Evolutionary conservation across 2,329 filamentous ascomycete species (phyloP).

Genomic region (Neopestalotiopsis sp.): DNA sequence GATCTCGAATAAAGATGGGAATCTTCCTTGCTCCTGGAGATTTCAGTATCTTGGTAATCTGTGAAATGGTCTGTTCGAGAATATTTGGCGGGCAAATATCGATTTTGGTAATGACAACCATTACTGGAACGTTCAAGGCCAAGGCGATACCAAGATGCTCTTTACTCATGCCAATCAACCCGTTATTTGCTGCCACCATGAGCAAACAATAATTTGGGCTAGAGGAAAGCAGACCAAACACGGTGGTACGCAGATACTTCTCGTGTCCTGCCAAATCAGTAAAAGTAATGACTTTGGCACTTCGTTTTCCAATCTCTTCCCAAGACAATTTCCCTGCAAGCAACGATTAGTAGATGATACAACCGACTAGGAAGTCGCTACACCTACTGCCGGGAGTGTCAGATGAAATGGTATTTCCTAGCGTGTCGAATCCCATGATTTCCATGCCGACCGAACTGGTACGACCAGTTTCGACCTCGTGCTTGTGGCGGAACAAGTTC

Average conservation of each 20-base stretch:
- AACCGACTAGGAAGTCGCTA: not conserved
- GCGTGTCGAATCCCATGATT: slow-evolving; percentile 95
- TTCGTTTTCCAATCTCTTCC: slow-evolving; percentile 96
- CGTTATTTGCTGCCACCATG: slow-evolving; percentile 99
- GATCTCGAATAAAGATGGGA: slow-evolving; percentile 91
- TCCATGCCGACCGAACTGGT: slow-evolving; percentile 99
- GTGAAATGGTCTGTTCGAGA: slow-evolving; percentile 88
- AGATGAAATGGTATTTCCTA: slow-evolving; percentile 81
- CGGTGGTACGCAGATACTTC: slow-evolving; percentile 91
- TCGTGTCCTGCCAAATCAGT: slow-evolving; percentile 96
- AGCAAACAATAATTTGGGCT: slow-evolving; percentile 97
- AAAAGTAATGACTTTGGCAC: slow-evolving; percentile 95
- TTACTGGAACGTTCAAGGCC: slow-evolving; percentile 93
- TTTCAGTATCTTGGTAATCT: slow-evolving; percentile 91
- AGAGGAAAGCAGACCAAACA: slow-evolving; percentile 92
- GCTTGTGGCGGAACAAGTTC: slow-evolving; percentile 96
- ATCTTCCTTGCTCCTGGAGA: slow-evolving; percentile 94
- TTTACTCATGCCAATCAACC: slow-evolving; percentile 96
- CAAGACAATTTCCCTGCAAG: slow-evolving; percentile 74
- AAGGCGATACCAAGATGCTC: slow-evolving; percentile 95
- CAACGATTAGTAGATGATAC: not conserved
- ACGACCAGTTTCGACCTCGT: slow-evolving; percentile 93
- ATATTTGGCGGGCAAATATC: slow-evolving; percentile 98
- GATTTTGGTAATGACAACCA: slow-evolving; percentile 98
- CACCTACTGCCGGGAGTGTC: slow-evolving; percentile 79